Evolutionary conservation across 2,329 filamentous ascomycete genomes (phyloP).

Genomic region (Ascochyta clinopodiicola): DNA sequence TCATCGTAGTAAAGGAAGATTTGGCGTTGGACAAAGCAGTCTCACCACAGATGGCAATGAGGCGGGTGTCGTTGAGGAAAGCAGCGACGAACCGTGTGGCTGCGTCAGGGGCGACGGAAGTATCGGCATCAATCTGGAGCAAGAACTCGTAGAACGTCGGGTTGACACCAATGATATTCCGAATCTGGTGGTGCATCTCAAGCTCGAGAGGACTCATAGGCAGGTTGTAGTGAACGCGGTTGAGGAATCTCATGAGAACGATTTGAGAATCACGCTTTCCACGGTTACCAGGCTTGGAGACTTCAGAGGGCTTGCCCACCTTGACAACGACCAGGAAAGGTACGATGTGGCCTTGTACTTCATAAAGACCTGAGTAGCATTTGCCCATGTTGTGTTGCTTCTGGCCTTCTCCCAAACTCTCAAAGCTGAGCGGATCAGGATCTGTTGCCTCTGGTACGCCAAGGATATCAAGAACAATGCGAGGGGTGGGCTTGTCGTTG

Average conservation of each 20-base stretch:
- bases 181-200: constrained; percentile 98
- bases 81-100: constrained; percentile 90
- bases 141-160: constrained; percentile 98
- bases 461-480: constrained; percentile 95
- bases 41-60: constrained; percentile 96
- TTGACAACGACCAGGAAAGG: constrained; percentile 97
- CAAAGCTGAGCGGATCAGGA: constrained; percentile 94
- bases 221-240: constrained; percentile 96
- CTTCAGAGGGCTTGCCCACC: constrained; percentile 84
- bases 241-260: constrained; percentile 98
- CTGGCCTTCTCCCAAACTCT: constrained; percentile 91
- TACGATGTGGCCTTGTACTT: constrained; percentile 97
- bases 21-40: constrained; percentile 93
- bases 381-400: constrained; percentile 99
- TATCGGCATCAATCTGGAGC: constrained; percentile 96
- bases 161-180: constrained; percentile 98
- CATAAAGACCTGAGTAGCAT: constrained; percentile 95
- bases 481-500: constrained; percentile 92
- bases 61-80: constrained; percentile 87
- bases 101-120: constrained; percentile 86
- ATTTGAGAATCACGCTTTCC: constrained; percentile 99
- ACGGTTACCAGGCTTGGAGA: constrained; percentile 82
- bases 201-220: constrained; percentile 96
- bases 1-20: constrained; percentile 94
- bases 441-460: constrained; percentile 93